Evolutionary conservation across 768 basidiomycete genomes (phyloP).

Genomic region (Baorangia bicolor): DNA sequence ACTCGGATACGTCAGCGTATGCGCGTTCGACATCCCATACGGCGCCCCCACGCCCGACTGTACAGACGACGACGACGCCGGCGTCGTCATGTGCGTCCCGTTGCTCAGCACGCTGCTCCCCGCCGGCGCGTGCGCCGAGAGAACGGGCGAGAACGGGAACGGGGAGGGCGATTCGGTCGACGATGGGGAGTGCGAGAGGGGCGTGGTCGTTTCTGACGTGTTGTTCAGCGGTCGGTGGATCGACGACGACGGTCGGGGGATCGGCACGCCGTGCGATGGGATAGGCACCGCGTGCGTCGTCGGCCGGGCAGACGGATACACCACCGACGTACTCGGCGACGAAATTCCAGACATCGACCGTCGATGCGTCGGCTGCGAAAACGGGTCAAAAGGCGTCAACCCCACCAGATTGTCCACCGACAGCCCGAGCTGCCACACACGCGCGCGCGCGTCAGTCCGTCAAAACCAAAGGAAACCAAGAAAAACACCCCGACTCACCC

Average conservation of each 20-base stretch:
- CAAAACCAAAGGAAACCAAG: too few relatives aligned
- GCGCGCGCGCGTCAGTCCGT: too few relatives aligned
- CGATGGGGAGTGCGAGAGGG: conserved; percentile 64
- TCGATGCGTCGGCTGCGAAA: conserved; percentile 69
- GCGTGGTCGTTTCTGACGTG: conserved; percentile 55
- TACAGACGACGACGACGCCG: conserved; percentile 54
- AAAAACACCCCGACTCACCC: conserved; percentile 49
- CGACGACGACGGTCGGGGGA: conserved; percentile 69
- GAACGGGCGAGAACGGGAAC: conserved; percentile 62
- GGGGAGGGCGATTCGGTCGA: conserved; percentile 68
- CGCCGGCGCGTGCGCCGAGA: conserved; percentile 47
- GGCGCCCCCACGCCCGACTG: conserved; percentile 1
- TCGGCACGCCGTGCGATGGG: conserved; percentile 66
- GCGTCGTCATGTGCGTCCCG: conserved; percentile 69
- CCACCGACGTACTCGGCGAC: conserved; percentile 30
- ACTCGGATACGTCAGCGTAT: conserved; percentile 69
- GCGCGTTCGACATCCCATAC: conserved; percentile 31
- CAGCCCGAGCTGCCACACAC: conserved; percentile 17
- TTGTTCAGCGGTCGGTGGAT: conserved; percentile 53
- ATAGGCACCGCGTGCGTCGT: conserved; percentile 64
- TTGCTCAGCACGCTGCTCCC: conserved; percentile 21
- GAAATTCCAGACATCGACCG: conserved; percentile 43
- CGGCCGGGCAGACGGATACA: conserved; percentile 24
- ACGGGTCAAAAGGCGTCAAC: conserved; percentile 60
- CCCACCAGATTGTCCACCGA: conserved; percentile 76